Base-by-base conservation (phyloP, 257 asterid genomes). In the Penstemon eatonii region DNA sequence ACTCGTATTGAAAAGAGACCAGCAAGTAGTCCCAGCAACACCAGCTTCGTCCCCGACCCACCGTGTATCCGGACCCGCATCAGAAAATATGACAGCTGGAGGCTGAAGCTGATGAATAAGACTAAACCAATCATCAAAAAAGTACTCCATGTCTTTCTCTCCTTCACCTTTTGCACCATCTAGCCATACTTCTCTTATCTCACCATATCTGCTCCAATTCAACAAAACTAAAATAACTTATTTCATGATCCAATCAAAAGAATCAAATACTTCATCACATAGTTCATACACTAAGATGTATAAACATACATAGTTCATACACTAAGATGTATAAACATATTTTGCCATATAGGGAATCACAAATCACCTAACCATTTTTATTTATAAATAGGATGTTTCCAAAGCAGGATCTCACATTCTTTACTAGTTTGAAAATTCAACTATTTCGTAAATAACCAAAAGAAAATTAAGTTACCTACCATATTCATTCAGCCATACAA, bases 11-110 rank as follows among this genome's bases (percentile, higher is more conserved):
- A 89, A 89, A 67, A 84, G 96, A 56, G 99, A 94, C 97, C 99
- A 94, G 75, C 95, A 94, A 72, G 99, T 91, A 10, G 75, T 76
- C 53, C 90, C 88, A 41, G 96, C 91, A 76, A 73, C 75, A 52
- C 96, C 99, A 56, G 70, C 81, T 73, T 94, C 99, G 43, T 91
- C 87, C 19, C 99, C 99, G 8, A 94, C 83, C 99, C 97, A 94
- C 83, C 99, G 84, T 8, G 83, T 75, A 69, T 94, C 97, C 0
- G 97, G 99, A 65, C 97, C 97, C 45, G 83, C 90, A 81, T 91
- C 99, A 0, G 96, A 87, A 66, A 94, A 94, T 63, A 94, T 89
- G 78, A 88, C 81, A 2, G 95, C 83, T 66, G 76, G 59, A 0
- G 99, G 93, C 75, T 94, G 99, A 66, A 71, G 92, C 75, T 94